Percentiles rank a stretch among this genome's conserved stretches.
These are phyloP conservation scores for Kazachstania africana DNA, from an alignment of 805 yeast species.

Conservation along the genomic window DNA sequence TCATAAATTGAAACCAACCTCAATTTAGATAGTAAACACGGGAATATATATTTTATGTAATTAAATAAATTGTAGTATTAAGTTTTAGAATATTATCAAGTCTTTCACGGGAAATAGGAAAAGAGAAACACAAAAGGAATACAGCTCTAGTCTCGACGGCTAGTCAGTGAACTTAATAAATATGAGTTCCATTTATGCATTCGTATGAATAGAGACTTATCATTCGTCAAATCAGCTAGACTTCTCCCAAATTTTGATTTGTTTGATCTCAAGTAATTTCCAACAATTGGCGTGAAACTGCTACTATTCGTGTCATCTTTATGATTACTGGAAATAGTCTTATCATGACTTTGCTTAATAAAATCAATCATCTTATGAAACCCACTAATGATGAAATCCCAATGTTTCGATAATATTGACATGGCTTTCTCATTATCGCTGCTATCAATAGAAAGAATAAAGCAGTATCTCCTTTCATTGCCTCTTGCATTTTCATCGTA, in stretches of 20 bases:
- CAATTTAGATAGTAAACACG: not conserved
- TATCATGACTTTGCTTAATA: constrained; percentile 25
- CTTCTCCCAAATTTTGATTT: constrained; percentile 43
- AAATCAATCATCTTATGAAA: constrained; percentile 30
- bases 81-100: too few species aligned
- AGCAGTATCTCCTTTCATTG: constrained; percentile 54
- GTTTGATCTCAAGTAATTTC: constrained; percentile 43
- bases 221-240: constrained; percentile 44
- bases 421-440: constrained; percentile 29
- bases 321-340: constrained; percentile 12
- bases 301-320: constrained; percentile 1
- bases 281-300: constrained; percentile 14
- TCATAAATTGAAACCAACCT: constrained; percentile 30
- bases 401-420: constrained; percentile 34
- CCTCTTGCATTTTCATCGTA: constrained; percentile 61
- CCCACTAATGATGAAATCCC: constrained; percentile 38
- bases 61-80: too few species aligned
- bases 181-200: constrained; percentile 55
- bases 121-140: too few species aligned
- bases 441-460: constrained; percentile 45
- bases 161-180: constrained; percentile 26
- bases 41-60: constrained; percentile 1
- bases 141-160: not conserved
- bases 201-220: constrained; percentile 37
- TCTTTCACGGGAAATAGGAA: too few species aligned